A percentile compares a stretch with the other conserved stretches of the same genome.
Conservation (phyloP, 495 filamentous ascomycete species). For the Bombardia bombarda region DNA sequence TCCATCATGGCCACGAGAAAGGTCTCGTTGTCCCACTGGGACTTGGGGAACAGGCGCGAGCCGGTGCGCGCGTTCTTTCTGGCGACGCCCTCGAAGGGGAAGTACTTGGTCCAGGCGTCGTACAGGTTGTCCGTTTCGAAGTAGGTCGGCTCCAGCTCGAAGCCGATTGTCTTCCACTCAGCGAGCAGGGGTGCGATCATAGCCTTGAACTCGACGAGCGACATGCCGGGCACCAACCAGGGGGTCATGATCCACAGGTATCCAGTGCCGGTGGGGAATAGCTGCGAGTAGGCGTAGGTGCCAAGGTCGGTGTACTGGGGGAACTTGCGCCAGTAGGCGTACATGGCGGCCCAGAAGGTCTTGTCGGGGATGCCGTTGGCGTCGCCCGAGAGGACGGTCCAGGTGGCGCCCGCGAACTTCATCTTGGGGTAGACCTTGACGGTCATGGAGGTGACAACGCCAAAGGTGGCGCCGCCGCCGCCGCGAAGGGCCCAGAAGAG, state of each 20-base stretch:
- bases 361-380: slow-evolving; percentile 30
- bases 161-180: slow-evolving; percentile 23
- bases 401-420: slow-evolving; percentile 32
- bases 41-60: slow-evolving; percentile 44
- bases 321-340: slow-evolving; percentile 39
- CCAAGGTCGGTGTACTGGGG: slow-evolving; percentile 40
- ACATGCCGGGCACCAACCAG: slow-evolving; percentile 47
- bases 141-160: slow-evolving; percentile 35
- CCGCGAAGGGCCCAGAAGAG: slow-evolving; percentile 62
- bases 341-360: slow-evolving; percentile 43
- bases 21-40: slow-evolving; percentile 32
- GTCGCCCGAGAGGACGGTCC: slow-evolving; percentile 17
- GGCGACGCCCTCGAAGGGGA: slow-evolving; percentile 41
- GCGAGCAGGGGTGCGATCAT: slow-evolving; percentile 41
- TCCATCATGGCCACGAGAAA: slow-evolving; percentile 36
- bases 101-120: slow-evolving; percentile 36
- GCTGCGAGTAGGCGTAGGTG: slow-evolving; percentile 45
- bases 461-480: slow-evolving; percentile 51
- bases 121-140: slow-evolving; percentile 43
- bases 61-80: slow-evolving; percentile 28
- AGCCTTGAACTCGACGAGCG: slow-evolving; percentile 31
- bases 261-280: slow-evolving; percentile 14
- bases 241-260: slow-evolving; percentile 37
- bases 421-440: slow-evolving; percentile 37
- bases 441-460: slow-evolving; percentile 46